phyloP scores from a whole-genome alignment of 169 alveolate species.

The Plasmodium reichenowi region DNA sequence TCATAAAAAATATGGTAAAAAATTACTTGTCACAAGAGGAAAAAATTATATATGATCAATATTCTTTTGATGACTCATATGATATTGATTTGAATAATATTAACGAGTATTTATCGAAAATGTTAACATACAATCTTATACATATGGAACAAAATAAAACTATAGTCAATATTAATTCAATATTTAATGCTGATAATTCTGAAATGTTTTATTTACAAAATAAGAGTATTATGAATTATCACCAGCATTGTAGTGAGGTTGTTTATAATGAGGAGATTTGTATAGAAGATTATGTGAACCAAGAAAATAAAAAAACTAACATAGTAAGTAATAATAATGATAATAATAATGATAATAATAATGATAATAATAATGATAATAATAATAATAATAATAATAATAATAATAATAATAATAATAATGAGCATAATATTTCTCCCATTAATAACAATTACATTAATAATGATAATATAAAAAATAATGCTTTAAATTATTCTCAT shows the following conservation, averaged over 20 bases:
- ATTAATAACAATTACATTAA: not conserved
- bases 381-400: not conserved
- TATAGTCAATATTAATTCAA: not conserved
- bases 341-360: not conserved
- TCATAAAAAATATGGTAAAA: constrained; percentile 26
- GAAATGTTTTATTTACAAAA: not conserved
- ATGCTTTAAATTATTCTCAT: not conserved
- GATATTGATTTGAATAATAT: constrained; percentile 57
- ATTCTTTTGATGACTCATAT: constrained; percentile 41
- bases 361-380: not conserved
- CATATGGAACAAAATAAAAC: not conserved
- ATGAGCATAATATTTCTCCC: not conserved
- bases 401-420: not conserved
- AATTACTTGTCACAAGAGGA: constrained; percentile 34
- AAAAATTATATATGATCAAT: constrained; percentile 12
- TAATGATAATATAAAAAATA: not conserved
- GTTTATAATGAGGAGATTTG: not conserved
- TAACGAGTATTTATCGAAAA: constrained; percentile 16
- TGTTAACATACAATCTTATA: constrained; percentile 12
- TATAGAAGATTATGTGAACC: not conserved
- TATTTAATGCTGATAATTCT: not conserved
- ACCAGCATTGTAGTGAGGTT: not conserved
- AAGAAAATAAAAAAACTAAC: not conserved
- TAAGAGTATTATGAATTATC: not conserved
- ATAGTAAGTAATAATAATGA: not conserved